These are phyloP conservation scores for Chenopodium formosanum DNA, from an alignment of 148 eudicot species.

Conservation along the genomic window DNA sequence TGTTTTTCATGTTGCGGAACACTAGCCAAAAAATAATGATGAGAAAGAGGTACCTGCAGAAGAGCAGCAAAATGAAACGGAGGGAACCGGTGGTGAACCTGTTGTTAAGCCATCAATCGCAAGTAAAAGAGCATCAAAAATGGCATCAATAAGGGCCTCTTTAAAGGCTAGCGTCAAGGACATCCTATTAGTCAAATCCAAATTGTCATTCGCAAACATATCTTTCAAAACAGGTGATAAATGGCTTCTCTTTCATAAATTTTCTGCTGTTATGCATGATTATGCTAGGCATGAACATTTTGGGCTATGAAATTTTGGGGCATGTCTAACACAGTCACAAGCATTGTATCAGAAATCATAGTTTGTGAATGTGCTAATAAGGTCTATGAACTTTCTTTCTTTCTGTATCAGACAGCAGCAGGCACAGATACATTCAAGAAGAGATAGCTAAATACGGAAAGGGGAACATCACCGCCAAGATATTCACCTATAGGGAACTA, in stretches of 20 bases:
- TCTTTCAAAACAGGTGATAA: constrained; percentile 66
- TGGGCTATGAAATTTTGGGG: no score
- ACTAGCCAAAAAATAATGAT: background rate
- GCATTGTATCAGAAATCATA: background rate
- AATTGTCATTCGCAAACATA: constrained; percentile 57
- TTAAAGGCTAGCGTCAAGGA: constrained; percentile 52
- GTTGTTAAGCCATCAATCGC: background rate
- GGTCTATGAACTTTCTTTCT: background rate
- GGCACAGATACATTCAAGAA: constrained; percentile 64
- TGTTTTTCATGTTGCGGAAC: constrained; percentile 32
- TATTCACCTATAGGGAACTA: constrained; percentile 57
- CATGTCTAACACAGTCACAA: no score
- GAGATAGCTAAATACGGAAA: constrained; percentile 72
- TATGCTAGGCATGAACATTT: no score
- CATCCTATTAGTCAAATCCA: constrained; percentile 26
- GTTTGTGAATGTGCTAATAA: background rate
- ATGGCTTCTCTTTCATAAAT: background rate
- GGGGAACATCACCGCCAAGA: constrained; percentile 54
- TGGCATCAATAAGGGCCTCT: constrained; percentile 24
- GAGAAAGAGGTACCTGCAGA: constrained; percentile 1
- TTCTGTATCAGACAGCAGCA: constrained; percentile 63
- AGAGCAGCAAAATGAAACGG: constrained; percentile 6
- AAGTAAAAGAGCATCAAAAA: background rate
- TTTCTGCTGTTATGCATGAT: background rate
- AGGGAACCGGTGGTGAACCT: constrained; percentile 2